Evolutionary conservation across 2,329 filamentous ascomycete species (phyloP).

Genomic region (Amauroascus niger): DNA sequence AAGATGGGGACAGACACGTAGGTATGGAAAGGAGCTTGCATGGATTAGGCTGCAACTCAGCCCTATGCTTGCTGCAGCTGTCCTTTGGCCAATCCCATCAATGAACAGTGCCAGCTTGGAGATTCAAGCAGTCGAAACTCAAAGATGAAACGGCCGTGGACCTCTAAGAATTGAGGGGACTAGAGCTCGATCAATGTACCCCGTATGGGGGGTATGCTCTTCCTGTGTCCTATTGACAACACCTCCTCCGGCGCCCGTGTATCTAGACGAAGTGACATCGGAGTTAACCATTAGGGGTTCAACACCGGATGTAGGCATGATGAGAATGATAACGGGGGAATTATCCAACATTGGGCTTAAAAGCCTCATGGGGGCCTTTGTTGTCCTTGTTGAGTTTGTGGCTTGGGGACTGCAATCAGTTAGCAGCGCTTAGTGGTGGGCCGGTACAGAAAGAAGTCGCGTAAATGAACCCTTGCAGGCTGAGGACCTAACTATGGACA

Average conservation of each 20-base stretch:
- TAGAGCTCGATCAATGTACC: too few species aligned
- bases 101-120: not conserved
- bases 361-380: too few species aligned
- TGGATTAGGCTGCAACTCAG: constrained; percentile 10
- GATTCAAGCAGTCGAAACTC: constrained; percentile 3
- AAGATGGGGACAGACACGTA: too few species aligned
- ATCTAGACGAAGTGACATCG: too few species aligned
- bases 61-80: constrained; percentile 3
- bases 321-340: too few species aligned
- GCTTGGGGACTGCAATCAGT: not conserved
- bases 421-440: not conserved
- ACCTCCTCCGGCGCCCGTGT: too few species aligned
- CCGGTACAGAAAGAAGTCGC: not conserved
- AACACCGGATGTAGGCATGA: too few species aligned
- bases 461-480: not conserved
- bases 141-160: constrained; percentile 1
- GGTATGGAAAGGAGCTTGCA: not conserved
- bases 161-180: not conserved
- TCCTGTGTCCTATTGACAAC: too few species aligned
- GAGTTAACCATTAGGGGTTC: too few species aligned
- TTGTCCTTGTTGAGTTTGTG: too few species aligned
- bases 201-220: too few species aligned
- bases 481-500: not conserved
- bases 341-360: too few species aligned
- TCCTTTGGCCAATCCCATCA: constrained; percentile 5